Evolutionary conservation across 345 rosid species (phyloP).

Genomic region (Populus deltoides): DNA sequence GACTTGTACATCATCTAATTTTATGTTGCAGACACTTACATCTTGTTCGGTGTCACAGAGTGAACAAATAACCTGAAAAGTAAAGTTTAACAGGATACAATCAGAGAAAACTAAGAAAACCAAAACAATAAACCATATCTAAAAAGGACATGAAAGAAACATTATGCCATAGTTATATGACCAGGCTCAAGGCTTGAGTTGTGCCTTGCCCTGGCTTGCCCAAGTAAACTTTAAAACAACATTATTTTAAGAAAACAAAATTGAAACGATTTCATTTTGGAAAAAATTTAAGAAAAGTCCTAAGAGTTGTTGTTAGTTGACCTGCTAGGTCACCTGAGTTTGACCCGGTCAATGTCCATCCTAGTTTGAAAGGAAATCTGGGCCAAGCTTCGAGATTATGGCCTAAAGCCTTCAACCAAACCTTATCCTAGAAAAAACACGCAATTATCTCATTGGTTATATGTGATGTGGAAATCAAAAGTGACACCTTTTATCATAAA

Average conservation of each 20-base stretch:
- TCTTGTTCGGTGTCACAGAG: constrained; percentile 70
- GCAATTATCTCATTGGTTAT: background rate
- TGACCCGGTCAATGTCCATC: no score
- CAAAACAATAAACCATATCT: background rate
- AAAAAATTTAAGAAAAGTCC: no score
- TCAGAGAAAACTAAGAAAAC: background rate
- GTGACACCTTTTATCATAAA: background rate
- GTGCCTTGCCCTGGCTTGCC: no score
- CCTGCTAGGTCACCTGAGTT: no score
- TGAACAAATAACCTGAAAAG: constrained; percentile 62
- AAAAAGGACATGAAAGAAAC: background rate
- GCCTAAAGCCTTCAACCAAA: background rate
- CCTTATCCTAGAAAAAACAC: background rate
- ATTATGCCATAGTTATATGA: no score
- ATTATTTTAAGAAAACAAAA: no score
- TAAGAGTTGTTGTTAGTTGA: no score
- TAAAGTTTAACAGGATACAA: background rate
- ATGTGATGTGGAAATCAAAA: background rate
- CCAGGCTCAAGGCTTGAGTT: no score
- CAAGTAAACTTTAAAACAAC: no score
- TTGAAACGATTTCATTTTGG: no score
- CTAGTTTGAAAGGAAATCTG: no score
- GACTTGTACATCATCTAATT: background rate
- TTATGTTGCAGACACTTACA: constrained; percentile 35
- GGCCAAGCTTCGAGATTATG: background rate